A percentile compares a stretch with the other conserved stretches of the same genome.
Conservation (phyloP, 2,329 filamentous ascomycete species). For the Ploettnerulaceae sp. region DNA sequence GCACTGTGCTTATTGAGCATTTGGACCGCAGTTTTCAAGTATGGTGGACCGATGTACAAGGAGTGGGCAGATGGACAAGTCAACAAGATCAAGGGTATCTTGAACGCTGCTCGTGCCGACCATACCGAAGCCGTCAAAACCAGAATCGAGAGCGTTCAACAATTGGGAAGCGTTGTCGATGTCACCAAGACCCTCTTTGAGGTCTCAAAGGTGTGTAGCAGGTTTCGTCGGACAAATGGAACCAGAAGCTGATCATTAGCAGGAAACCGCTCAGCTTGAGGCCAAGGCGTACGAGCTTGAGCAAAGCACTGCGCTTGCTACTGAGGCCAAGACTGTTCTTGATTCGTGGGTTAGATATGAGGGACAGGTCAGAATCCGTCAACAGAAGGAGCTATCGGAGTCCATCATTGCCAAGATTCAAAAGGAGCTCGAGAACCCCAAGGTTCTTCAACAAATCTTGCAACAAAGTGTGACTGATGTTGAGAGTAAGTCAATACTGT, state of each 20-base stretch:
- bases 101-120: constrained; percentile 90
- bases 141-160: constrained; percentile 89
- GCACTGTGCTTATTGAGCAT: constrained; percentile 88
- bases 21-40: constrained; percentile 89
- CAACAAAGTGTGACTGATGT: constrained; percentile 94
- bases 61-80: constrained; percentile 88
- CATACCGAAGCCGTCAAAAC: constrained; percentile 94
- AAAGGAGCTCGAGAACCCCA: constrained; percentile 98
- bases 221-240: neutral
- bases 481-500: constrained; percentile 66
- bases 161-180: constrained; percentile 90
- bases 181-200: constrained; percentile 96
- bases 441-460: constrained; percentile 93
- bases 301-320: constrained; percentile 87
- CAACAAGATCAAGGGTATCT: constrained; percentile 88
- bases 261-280: constrained; percentile 92
- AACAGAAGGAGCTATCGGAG: constrained; percentile 94
- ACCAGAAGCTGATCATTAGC: constrained; percentile 8
- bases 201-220: constrained; percentile 80
- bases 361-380: constrained; percentile 95
- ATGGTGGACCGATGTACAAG: constrained; percentile 84
- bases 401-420: constrained; percentile 93
- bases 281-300: constrained; percentile 94
- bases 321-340: constrained; percentile 90
- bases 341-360: constrained; percentile 99